These are phyloP conservation scores for Aegilops umbellulata DNA, from an alignment of 176 grass and related monocot species.

Conservation along the genomic window DNA sequence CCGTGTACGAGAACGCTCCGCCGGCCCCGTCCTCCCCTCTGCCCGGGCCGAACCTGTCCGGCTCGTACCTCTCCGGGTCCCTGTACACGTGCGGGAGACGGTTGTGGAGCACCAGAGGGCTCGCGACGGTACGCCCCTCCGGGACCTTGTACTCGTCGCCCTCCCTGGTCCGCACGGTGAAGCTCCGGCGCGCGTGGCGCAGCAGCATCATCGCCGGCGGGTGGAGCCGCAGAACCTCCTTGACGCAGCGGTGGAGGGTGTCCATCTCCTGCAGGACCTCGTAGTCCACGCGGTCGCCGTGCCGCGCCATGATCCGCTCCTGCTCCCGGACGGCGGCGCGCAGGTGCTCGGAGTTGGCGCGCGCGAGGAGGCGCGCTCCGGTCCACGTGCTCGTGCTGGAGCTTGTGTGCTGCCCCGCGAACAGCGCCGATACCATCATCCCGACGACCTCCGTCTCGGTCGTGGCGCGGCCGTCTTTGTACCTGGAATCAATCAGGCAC, in stretches of 20 bases:
- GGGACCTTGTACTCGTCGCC: conserved; percentile 53
- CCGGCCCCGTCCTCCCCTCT: conserved; percentile 40
- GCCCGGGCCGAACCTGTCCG: conserved; percentile 17
- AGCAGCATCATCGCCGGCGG: conserved; percentile 40
- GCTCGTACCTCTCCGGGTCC: conserved; percentile 50
- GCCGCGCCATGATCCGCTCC: conserved; percentile 14
- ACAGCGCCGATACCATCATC: conserved; percentile 41
- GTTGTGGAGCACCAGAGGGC: conserved; percentile 42
- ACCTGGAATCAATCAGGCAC: conserved; percentile 45
- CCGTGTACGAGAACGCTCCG: conserved; percentile 55
- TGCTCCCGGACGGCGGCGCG: conserved; percentile 48
- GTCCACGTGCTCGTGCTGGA: conserved; percentile 40
- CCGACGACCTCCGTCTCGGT: conserved; percentile 48
- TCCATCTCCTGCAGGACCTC: conserved; percentile 47
- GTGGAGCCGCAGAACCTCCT: conserved; percentile 52
- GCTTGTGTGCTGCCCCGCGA: conserved; percentile 54
- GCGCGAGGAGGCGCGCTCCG: conserved; percentile 40
- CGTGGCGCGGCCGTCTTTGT: conserved; percentile 49
- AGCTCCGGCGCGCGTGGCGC: conserved; percentile 42
- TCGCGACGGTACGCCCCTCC: conserved; percentile 31
- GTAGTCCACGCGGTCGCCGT: conserved; percentile 34
- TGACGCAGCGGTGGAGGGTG: conserved; percentile 50
- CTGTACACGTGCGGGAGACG: conserved; percentile 35
- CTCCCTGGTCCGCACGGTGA: conserved; percentile 43
- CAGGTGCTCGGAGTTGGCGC: conserved; percentile 14